Evolutionary conservation across 108 stramenopile species (phyloP), one percentile per base, ranked within the genome.

Genomic region (Skeletonema menzelii): DNA sequence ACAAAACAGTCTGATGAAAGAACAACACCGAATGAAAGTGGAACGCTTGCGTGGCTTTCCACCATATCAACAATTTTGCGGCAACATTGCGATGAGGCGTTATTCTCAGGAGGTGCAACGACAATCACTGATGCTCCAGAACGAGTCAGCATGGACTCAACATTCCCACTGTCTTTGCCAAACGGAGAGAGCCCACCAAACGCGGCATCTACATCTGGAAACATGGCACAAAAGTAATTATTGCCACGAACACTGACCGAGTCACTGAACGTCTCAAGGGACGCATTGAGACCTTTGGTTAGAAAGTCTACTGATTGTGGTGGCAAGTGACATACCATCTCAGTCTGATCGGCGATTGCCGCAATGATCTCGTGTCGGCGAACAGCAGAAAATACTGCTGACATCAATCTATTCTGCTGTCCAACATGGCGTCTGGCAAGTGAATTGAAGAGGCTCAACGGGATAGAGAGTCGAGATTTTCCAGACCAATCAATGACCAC

Each of bases 111-210:
- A 28, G 93, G 91, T 5, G 79, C 59, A 19, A 89, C 65, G 4
- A 88, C 87, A 19, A 82, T 70, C 13, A 85, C 83, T 34, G 88
- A 86, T 27, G 87, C 87, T 40, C 88, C 89, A 35, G 72, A 61
- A 11, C 63, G 47, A 30, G 57, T 24, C 35, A 86, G 53, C 2
- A 79, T 34, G 10, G 72, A 72, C 46, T 93, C 88, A 8, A 69
- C 82, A 15, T 70, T 71, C 17, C 77, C 75, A 15, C 82, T 83
- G 32, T 82, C 76, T 56, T 77, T 86, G 1, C 86, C 85, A 67
- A 93, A 95, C 19, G 90, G 86, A 24, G 71, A 56, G 8, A 88
- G 28, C 30, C 90, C 90, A 34, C 91, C 91, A 64, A 95, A 95
- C 13, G 74, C 57, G 42, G 61, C 46, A 68, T 95, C 91, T n/a